phyloP scores from a whole-genome alignment of 345 rosid species.

The Bruguiera parviflora region DNA sequence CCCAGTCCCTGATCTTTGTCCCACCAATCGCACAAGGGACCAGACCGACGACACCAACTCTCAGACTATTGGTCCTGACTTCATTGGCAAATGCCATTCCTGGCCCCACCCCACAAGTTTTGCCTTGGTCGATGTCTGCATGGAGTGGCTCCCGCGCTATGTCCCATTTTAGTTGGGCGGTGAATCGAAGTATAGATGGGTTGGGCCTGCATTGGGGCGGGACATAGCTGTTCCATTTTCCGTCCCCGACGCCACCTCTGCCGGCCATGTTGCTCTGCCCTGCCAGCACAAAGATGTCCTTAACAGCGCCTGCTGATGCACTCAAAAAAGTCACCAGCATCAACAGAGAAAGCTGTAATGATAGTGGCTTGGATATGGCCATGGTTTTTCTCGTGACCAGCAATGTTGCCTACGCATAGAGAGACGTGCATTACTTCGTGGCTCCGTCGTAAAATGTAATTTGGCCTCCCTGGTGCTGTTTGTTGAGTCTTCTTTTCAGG shows the following conservation, averaged over 20 bases:
- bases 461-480: too few relatives aligned
- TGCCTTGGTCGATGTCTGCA: slow-evolving; percentile 13
- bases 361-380: neutral
- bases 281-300: slow-evolving; percentile 22
- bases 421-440: too few relatives aligned
- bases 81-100: neutral
- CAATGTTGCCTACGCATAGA: neutral
- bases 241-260: slow-evolving; percentile 16
- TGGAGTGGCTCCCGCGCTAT: slow-evolving; percentile 25
- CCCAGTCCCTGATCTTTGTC: neutral
- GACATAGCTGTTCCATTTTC: slow-evolving; percentile 23
- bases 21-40: neutral
- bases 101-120: neutral
- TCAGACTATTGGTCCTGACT: neutral
- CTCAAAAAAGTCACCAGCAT: neutral
- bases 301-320: neutral
- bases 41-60: neutral
- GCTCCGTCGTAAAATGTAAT: too few relatives aligned
- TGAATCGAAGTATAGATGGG: slow-evolving; percentile 18
- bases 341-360: neutral
- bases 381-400: neutral
- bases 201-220: slow-evolving; percentile 13
- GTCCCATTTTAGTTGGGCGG: slow-evolving; percentile 16
- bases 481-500: too few relatives aligned
- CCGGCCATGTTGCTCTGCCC: slow-evolving; percentile 36